phyloP scores from a whole-genome alignment of 495 filamentous ascomycete genomes.

The Neurospora sp. region DNA sequence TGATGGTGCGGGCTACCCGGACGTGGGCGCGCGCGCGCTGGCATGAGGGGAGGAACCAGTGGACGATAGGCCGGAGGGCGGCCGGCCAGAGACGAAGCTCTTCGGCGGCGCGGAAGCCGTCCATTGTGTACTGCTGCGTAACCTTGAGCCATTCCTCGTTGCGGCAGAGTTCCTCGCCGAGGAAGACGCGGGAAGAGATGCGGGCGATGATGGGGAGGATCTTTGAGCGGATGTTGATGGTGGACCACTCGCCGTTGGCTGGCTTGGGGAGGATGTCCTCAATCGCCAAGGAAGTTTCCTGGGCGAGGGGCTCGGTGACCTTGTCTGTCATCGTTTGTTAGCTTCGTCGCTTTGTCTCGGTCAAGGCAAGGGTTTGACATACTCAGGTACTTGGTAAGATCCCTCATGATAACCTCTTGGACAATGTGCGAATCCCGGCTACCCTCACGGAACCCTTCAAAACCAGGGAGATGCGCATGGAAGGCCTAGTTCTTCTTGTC shows the following conservation, averaged over 20 bases:
- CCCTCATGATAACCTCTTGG: conserved; percentile 31
- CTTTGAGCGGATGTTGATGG: conserved; percentile 4
- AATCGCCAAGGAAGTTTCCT: conserved; percentile 30
- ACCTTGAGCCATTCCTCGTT: conserved; percentile 35
- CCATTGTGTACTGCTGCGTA: conserved; percentile 28
- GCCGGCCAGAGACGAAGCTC: conserved; percentile 25
- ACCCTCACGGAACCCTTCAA: conserved; percentile 31
- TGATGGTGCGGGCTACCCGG: conserved; percentile 12
- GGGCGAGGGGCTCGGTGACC: conserved; percentile 26
- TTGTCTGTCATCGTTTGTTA: conserved; percentile 15
- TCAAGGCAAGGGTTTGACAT: neutral
- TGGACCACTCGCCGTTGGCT: conserved; percentile 18
- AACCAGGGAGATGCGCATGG: conserved; percentile 36
- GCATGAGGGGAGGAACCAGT: conserved; percentile 27
- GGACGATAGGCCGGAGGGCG: conserved; percentile 21
- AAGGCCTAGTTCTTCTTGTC: conserved; percentile 20
- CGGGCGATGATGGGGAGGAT: conserved; percentile 29
- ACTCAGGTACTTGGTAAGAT: conserved; percentile 39
- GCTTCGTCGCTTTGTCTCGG: neutral
- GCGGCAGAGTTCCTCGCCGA: conserved; percentile 37
- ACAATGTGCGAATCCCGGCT: conserved; percentile 17
- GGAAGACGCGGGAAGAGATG: conserved; percentile 36
- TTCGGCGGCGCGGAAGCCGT: conserved; percentile 17
- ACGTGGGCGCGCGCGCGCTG: conserved; percentile 10
- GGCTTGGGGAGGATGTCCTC: conserved; percentile 18